Evolutionary conservation across 169 alveolate genomes (phyloP), one percentile per base, ranked within the genome.

Genomic region (Pseudocohnilembus persalinus): DNA sequence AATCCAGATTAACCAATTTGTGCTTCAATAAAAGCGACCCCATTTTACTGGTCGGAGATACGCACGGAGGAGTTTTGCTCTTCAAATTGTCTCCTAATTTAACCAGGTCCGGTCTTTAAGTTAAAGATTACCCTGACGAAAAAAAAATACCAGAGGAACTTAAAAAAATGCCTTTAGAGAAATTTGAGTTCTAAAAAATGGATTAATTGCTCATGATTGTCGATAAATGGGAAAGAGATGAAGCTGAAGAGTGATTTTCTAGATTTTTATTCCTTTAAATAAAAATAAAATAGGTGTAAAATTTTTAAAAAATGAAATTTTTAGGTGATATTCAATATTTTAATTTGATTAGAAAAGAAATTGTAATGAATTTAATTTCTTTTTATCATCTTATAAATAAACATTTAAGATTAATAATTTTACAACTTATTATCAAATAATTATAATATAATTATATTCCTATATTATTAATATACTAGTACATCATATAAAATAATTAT

Each of bases 21-120:
- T 93, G 97, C 31, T 97, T 97, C 89, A 96, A 95, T 91, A 84
- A 91, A 85, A 89, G 89, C 65, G 97, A 94, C 81, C 97, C 97
- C 68, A 95, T 96, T 81, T 91, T 97, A 77, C 87, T 97, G 30
- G 97, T 96, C 31, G 99, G 98, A 26, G 96, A 95, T 88, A 95
- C 96, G 82, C 90, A 95, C 76, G 98, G 98, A 75, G 95, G 96
- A 79, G 98, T 97, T 35, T 94, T 92, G 77, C 90, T 95, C n/a
- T 91, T 95, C 92, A 97, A 95, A 91, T 90, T 97, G 84, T 91
- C 96, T 29, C 96, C 96, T n/a, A 93, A 93, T 85, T 85, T 93
- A 76, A 87, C 93, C 30, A 91, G 89, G 73, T 68, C 84, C 75
- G 88, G 91, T 35, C 75, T 82, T 29, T 86, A 92, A 88, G 77